phyloP scores from a whole-genome alignment of 495 filamentous ascomycete genomes.

The Penicillium egyptiacum region DNA sequence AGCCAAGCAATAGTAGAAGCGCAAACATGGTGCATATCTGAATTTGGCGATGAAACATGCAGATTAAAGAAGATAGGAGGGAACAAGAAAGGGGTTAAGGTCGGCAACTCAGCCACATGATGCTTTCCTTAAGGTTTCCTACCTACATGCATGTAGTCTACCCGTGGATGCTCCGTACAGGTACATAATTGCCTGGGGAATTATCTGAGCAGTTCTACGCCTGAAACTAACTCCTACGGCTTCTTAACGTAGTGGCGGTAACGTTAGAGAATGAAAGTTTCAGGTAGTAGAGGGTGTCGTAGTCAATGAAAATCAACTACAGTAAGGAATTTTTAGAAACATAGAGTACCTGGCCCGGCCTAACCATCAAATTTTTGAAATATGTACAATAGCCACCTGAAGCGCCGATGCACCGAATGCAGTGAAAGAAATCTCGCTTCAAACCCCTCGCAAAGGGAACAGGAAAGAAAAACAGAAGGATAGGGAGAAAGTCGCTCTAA shows the following conservation, averaged over 20 bases:
- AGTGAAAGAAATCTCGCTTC: neutral
- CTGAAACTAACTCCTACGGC: neutral
- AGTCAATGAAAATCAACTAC: neutral
- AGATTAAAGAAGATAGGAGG: neutral
- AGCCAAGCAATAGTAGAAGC: neutral
- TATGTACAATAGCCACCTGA: slow-evolving; percentile 3
- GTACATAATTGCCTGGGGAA: neutral
- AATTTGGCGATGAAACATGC: neutral
- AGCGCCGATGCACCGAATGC: slow-evolving; percentile 7
- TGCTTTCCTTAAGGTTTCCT: neutral
- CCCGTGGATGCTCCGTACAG: too few species aligned
- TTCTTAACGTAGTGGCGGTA: neutral
- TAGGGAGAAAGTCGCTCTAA: neutral
- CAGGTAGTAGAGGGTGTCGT: neutral
- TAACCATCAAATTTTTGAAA: neutral
- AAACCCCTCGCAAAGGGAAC: neutral
- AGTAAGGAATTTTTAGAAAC: neutral
- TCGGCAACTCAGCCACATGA: neutral
- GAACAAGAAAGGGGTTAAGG: neutral
- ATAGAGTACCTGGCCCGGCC: neutral
- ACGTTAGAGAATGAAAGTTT: neutral
- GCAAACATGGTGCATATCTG: neutral
- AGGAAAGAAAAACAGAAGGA: neutral
- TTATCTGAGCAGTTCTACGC: too few species aligned
- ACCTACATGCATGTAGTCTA: too few species aligned